Conservation (phyloP, 1,284 basidiomycete species). For the Trametes polyzona region DNA sequence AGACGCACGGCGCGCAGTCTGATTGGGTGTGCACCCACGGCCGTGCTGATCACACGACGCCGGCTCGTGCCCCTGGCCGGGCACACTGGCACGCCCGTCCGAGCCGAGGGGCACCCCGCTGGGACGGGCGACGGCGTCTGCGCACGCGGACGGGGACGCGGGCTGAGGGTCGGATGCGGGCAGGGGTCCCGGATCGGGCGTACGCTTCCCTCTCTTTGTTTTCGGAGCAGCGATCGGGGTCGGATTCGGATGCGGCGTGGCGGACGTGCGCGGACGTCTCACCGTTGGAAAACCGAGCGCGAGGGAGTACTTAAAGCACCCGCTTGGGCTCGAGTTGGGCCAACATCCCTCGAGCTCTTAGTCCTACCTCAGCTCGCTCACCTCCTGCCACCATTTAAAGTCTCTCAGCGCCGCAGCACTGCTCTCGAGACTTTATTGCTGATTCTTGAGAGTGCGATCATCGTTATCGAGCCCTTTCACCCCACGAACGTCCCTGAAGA, state of each 20-base stretch:
- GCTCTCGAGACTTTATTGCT: too few species aligned
- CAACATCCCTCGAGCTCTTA: background rate
- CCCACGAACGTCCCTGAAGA: too few species aligned
- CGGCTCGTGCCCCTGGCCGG: conserved; percentile 12
- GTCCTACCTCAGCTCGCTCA: background rate
- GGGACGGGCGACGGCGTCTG: conserved; percentile 4
- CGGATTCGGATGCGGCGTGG: conserved; percentile 6
- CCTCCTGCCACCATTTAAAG: too few species aligned
- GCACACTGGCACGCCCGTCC: background rate
- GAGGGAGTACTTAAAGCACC: conserved; percentile 20
- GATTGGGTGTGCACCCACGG: conserved; percentile 20
- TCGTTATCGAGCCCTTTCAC: too few species aligned
- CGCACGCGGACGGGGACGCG: conserved; percentile 18
- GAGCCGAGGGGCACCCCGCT: conserved; percentile 4
- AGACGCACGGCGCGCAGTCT: conserved; percentile 17
- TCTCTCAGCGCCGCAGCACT: too few species aligned
- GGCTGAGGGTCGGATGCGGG: conserved; percentile 18
- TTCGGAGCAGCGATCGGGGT: background rate
- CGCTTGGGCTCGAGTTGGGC: background rate
- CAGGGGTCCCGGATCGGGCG: conserved; percentile 17
- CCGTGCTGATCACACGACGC: conserved; percentile 27
- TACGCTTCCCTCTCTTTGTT: conserved; percentile 4
- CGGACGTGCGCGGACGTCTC: conserved; percentile 10
- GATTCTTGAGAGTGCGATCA: too few species aligned
- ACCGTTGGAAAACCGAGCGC: conserved; percentile 6